A percentile compares a stretch with the other conserved stretches of the same genome.
Evolutionary conservation across 2,329 filamentous ascomycete genomes (phyloP).

Genomic region (Zymoseptoria ardabiliae): DNA sequence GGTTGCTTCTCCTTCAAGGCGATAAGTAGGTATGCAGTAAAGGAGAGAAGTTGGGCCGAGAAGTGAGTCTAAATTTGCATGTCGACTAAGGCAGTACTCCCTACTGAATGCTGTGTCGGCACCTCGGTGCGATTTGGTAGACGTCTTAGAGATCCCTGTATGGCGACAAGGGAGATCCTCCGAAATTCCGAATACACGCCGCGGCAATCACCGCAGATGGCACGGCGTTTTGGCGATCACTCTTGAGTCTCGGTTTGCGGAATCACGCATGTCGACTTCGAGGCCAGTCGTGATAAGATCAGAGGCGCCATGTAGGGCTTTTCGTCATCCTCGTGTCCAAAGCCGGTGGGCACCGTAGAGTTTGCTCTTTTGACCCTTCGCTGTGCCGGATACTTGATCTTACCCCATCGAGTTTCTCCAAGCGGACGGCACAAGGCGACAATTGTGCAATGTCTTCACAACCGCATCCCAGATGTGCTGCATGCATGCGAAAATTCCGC

Average conservation of each 20-base stretch:
- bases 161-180: not conserved
- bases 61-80: not conserved
- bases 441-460: not conserved
- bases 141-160: not conserved
- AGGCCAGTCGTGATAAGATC: no score
- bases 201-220: not conserved
- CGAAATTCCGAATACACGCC: not conserved
- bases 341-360: no score
- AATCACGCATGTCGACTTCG: no score
- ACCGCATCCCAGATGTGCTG: no score
- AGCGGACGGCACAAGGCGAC: no score
- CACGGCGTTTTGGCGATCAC: not conserved
- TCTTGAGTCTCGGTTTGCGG: not conserved
- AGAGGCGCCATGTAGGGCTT: no score
- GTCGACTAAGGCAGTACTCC: not conserved
- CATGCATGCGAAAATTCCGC: no score
- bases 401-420: no score
- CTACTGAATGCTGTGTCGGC: not conserved
- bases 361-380: no score
- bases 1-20: no score
- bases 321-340: no score
- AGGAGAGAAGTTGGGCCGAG: not conserved
- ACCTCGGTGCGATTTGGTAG: not conserved
- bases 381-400: no score
- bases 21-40: not conserved